Evolutionary conservation across 352 stramenopile species (phyloP), one percentile per base, ranked within the genome.

Genomic region (Globisporangium emineosum): DNA sequence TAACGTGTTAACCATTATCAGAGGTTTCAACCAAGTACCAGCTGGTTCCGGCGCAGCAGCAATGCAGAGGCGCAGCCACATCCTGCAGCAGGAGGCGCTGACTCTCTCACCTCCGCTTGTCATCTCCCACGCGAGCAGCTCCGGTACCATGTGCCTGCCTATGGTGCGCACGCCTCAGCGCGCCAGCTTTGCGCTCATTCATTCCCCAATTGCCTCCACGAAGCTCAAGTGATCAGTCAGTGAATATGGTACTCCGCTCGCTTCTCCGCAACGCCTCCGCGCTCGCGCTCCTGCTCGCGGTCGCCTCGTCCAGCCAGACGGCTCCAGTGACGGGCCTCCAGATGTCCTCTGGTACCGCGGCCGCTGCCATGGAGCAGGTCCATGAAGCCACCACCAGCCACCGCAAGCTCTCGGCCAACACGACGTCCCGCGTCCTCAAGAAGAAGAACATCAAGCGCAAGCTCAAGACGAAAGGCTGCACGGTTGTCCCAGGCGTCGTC

Each of bases 251-350:
- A 37, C 60, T 66, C 27, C 51, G 60, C 40, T 61, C 51, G 30
- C 53, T 61, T 13, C 40, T 66, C 5, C 53, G 60, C 52, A 66
- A 66, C 40, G 60, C 32, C 21, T 45, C 60, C n/a, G 60, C 60
- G 52, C 40, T 66, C n/a, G 60, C 60, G 21, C 60, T 66, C 17
- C 29, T 66, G 33, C 25, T 66, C 27, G 60, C 53, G 10, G 21
- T 61, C 17, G 52, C 60, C 19, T 32, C 51, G 5, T 56, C 60
- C 1, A 66, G 30, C 60, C 27, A 61, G 19, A 19, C 51, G 12
- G 21, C 27, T 1, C 29, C 21, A 4, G 29, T 50, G 37, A 21
- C 42, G n/a, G 40, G 42, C 3, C 50, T 43, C 29, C 37, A 61
- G 23, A 23, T 54, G 6, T 27, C 40, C 12, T n/a, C 47, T 19